Evolutionary conservation across 2,329 filamentous ascomycete genomes (phyloP), one percentile per base, ranked within the genome.

Genomic region (Botrytis paeoniae): DNA sequence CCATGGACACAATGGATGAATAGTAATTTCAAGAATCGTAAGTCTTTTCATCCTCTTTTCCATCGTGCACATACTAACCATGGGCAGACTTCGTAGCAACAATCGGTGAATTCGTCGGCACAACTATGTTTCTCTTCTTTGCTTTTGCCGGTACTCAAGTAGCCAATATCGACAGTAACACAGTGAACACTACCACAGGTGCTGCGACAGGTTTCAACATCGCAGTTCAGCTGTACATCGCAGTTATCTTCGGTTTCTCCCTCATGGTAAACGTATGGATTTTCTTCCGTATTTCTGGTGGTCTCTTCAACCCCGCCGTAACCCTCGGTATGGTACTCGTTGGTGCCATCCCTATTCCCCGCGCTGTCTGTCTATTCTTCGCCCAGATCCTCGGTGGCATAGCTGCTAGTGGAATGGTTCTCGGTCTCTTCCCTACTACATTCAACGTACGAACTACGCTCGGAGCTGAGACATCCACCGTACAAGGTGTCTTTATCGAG

Each of bases 261-360:
- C 80, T 88, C 66, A 84, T 84, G 39, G 86, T 86, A 74, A 88
- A 88, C 75, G 85, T 85, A 5, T 88, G 86, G 86, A 83, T 86
- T 4, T 88, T 88, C 78, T 88, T 84, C 78, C 83, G 86, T 37
- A 82, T 87, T 39, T 84, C 83, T 0, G 86, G 86, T 29, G 85
- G 85, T 6, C 80, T 86, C n/a, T 87, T 87, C 78, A 88, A 87
- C 71, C 86, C 86, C 0, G 83, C 82, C 41, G 84, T 73, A 22
- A 82, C 82, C 1, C 74, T 83, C 7, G 82, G 79, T 20, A 80
- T 83, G 79, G 77, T 78, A 20, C 77, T 83, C 29, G 78, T 82
- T 48, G 81, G 82, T 9, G 81, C 80, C 14, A 73, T 83, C 8
- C 77, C 80, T 7, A 69, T 77, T 43, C 60, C 80, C 8, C 79